Conservation (phyloP, 208 protist species). For the Leishmania amazonensis region DNA sequence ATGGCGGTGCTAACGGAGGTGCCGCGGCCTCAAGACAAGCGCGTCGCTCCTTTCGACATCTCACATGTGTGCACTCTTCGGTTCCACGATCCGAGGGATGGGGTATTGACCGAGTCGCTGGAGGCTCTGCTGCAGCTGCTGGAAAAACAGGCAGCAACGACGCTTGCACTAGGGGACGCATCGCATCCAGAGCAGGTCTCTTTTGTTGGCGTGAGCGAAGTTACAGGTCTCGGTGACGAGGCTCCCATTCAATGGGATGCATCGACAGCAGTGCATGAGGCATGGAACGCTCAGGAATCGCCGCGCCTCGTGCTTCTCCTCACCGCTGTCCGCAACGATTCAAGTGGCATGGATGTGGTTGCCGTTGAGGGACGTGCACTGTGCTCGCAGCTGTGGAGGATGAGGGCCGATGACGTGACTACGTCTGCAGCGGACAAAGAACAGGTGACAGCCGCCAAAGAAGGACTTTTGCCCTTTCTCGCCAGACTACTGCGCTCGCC, state of each 20-base stretch:
- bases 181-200: neutral
- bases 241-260: neutral
- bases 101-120: neutral
- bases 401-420: neutral
- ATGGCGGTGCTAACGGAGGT: neutral
- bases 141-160: neutral
- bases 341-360: neutral
- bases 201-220: neutral
- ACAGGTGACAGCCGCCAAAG: neutral
- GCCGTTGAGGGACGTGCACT: neutral
- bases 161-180: neutral
- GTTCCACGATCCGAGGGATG: slow-evolving; percentile 6
- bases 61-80: neutral
- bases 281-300: neutral
- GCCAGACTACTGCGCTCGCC: neutral
- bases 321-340: neutral
- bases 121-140: neutral
- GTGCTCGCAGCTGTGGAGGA: neutral
- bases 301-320: neutral
- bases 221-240: neutral
- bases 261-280: neutral
- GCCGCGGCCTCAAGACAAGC: neutral
- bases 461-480: neutral
- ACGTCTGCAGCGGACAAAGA: neutral
- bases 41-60: neutral